These are phyloP conservation scores for Mrakia blollopis DNA, from an alignment of 768 basidiomycete genomes.

Conservation along the genomic window DNA sequence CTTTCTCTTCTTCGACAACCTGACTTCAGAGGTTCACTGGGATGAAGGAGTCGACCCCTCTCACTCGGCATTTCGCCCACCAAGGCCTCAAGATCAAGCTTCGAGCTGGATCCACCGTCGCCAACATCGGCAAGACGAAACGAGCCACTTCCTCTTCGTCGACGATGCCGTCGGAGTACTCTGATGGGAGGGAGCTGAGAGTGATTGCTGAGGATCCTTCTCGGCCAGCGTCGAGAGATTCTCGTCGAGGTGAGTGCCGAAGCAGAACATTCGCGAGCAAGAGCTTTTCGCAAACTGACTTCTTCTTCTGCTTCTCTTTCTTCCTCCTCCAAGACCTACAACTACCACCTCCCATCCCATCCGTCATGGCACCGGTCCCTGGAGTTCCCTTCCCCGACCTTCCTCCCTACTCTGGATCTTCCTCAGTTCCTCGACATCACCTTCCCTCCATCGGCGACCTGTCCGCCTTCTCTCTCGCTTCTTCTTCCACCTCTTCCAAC, in stretches of 20 bases:
- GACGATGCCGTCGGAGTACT: neutral
- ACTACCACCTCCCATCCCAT: neutral
- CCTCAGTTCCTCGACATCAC: neutral
- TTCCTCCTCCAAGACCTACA: neutral
- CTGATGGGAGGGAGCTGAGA: neutral
- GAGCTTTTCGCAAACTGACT: no score
- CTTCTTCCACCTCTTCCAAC: neutral
- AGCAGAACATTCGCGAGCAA: no score
- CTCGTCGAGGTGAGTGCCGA: neutral
- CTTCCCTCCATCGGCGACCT: constrained; percentile 10
- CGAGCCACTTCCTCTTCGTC: neutral
- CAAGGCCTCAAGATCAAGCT: constrained; percentile 46
- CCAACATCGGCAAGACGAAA: constrained; percentile 10
- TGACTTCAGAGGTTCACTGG: constrained; percentile 39
- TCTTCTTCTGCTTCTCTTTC: neutral
- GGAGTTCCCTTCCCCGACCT: constrained; percentile 7
- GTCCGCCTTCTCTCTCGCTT: constrained; percentile 5
- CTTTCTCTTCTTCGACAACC: neutral
- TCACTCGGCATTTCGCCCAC: constrained; percentile 44
- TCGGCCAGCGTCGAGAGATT: neutral
- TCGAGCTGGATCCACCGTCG: constrained; percentile 36
- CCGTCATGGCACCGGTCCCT: neutral
- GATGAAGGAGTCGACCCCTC: constrained; percentile 43
- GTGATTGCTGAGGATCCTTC: neutral
- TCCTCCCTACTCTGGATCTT: neutral